Percentiles rank a stretch among this genome's conserved stretches.
Conservation (phyloP, 441 rosid genomes). For the Syzygium malaccense region DNA sequence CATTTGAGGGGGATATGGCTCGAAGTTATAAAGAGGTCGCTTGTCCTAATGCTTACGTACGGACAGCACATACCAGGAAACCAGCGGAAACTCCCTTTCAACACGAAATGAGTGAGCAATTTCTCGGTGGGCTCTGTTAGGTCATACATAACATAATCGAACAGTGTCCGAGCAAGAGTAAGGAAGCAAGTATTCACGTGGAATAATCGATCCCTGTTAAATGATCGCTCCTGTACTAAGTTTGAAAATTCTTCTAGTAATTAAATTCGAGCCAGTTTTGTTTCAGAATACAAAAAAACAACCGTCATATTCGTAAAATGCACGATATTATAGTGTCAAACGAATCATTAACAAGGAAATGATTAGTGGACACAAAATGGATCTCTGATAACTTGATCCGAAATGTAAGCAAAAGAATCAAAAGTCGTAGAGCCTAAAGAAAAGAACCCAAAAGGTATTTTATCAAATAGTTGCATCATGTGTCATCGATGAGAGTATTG, state of each 20-base stretch:
- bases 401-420: background rate
- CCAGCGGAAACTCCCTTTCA: background rate
- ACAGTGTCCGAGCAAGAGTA: background rate
- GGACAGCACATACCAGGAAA: background rate
- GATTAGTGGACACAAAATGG: background rate
- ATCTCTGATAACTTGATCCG: background rate
- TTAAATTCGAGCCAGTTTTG: background rate
- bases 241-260: background rate
- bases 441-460: background rate
- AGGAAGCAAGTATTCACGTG: background rate
- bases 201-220: background rate
- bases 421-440: background rate
- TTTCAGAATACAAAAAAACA: background rate
- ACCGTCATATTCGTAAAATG: background rate
- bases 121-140: background rate
- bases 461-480: background rate
- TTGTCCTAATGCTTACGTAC: background rate
- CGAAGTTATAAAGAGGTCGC: background rate
- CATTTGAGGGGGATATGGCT: background rate
- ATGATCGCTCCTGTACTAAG: background rate
- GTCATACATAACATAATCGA: background rate
- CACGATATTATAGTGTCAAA: background rate
- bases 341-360: background rate
- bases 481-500: background rate
- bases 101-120: background rate